A percentile compares a stretch with the other conserved stretches of the same genome.
These are phyloP conservation scores for Leccinellum rugosiceps DNA, from an alignment of 768 basidiomycete genomes.

Conservation along the genomic window DNA sequence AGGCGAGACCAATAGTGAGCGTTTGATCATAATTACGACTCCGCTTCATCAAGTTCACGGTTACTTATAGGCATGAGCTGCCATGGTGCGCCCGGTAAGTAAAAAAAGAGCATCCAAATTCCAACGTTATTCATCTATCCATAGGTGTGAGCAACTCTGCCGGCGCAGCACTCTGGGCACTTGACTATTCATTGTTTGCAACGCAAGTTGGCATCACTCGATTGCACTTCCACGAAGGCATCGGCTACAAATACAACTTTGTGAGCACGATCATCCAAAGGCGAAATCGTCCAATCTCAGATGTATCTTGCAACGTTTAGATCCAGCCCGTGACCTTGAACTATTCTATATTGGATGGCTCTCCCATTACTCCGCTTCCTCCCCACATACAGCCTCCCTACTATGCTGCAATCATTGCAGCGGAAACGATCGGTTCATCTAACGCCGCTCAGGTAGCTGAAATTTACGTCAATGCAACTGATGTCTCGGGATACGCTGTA, in stretches of 20 bases:
- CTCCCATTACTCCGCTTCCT: conserved; percentile 46
- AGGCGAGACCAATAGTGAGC: conserved; percentile 59
- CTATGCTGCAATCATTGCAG: conserved; percentile 60
- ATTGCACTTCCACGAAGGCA: conserved; percentile 62
- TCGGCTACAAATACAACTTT: conserved; percentile 71
- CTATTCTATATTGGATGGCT: conserved; percentile 54
- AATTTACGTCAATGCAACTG: conserved; percentile 42
- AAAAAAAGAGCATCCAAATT: not conserved
- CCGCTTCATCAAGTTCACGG: not conserved
- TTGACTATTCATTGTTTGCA: conserved; percentile 64
- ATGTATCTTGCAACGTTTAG: conserved; percentile 31
- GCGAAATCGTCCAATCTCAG: not conserved
- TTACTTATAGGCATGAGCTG: conserved; percentile 30
- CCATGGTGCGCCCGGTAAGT: conserved; percentile 34
- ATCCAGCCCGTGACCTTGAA: conserved; percentile 62
- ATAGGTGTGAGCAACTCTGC: conserved; percentile 64
- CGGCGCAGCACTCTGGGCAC: conserved; percentile 66
- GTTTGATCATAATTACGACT: conserved; percentile 24
- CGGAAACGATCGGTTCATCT: conserved; percentile 52
- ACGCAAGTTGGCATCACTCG: conserved; percentile 51
- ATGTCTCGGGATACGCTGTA: conserved; percentile 60
- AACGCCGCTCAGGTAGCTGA: conserved; percentile 44
- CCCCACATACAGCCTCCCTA: conserved; percentile 67
- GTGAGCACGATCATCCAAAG: conserved; percentile 26
- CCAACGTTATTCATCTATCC: not conserved